phyloP scores from a whole-genome alignment of 768 basidiomycete genomes.

The Naganishia vaughanmartiniae region DNA sequence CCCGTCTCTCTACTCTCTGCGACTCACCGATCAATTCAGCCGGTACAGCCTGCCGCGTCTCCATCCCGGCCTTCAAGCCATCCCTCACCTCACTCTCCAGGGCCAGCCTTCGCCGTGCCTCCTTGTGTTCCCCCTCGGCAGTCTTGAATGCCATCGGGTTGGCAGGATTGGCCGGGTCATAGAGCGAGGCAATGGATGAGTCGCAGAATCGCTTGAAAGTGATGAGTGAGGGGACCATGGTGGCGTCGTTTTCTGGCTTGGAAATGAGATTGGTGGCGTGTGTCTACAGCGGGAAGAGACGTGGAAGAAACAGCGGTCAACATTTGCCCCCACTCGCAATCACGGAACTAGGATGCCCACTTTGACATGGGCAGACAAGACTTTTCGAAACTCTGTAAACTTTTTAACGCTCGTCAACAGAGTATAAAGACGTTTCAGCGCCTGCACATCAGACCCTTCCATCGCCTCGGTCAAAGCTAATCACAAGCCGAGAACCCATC shows the following conservation, averaged over 20 bases:
- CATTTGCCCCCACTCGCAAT: not conserved
- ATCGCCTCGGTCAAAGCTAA: slow-evolving; percentile 46
- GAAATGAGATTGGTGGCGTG: slow-evolving; percentile 40
- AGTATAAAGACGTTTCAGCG: slow-evolving; percentile 37
- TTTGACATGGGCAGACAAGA: slow-evolving; percentile 42
- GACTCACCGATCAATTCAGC: slow-evolving; percentile 51
- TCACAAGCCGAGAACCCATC: not conserved
- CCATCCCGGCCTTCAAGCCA: slow-evolving; percentile 48
- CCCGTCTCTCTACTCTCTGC: not conserved
- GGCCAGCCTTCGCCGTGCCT: slow-evolving; percentile 35
- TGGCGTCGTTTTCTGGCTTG: slow-evolving; percentile 47
- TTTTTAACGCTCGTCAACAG: slow-evolving; percentile 35
- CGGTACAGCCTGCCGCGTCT: slow-evolving; percentile 48
- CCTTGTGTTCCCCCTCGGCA: slow-evolving; percentile 16
- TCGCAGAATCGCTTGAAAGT: slow-evolving; percentile 45
- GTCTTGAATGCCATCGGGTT: slow-evolving; percentile 27
- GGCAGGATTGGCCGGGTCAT: slow-evolving; percentile 15
- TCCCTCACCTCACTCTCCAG: slow-evolving; percentile 43
- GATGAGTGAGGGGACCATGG: slow-evolving; percentile 47
- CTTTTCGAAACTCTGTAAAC: slow-evolving; percentile 37
- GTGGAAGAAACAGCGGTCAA: not conserved
- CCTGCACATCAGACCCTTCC: slow-evolving; percentile 36
- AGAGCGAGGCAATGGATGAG: slow-evolving; percentile 39
- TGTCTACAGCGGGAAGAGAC: not conserved
- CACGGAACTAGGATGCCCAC: slow-evolving; percentile 17